Evolutionary conservation across 306 rosid species (phyloP).

Genomic region (Ceratonia siliqua): DNA sequence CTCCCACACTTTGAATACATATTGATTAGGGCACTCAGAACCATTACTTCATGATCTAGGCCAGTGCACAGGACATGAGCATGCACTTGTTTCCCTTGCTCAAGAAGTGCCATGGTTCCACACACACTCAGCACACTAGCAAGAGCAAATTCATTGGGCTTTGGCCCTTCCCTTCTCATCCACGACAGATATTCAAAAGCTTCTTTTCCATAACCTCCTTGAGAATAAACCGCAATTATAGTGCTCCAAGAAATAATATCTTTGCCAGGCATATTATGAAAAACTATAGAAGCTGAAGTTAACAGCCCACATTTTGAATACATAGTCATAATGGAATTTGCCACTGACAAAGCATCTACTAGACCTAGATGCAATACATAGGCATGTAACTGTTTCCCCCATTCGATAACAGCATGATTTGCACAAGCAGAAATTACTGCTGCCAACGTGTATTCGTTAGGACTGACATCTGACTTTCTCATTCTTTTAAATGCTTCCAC

Average conservation of each 20-base stretch:
- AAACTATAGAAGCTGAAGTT: constrained; percentile 55
- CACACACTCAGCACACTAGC: constrained; percentile 74
- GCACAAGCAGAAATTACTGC: constrained; percentile 70
- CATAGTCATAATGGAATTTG: constrained; percentile 67
- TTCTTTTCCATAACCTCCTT: constrained; percentile 67
- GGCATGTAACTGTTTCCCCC: constrained; percentile 72
- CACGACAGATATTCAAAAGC: constrained; percentile 65
- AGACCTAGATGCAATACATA: constrained; percentile 57
- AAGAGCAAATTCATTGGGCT: constrained; percentile 75
- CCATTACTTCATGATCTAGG: constrained; percentile 54
- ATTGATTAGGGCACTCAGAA: constrained; percentile 69
- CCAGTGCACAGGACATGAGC: constrained; percentile 63
- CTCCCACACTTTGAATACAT: constrained; percentile 81
- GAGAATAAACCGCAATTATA: constrained; percentile 73
- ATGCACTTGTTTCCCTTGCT: constrained; percentile 80
- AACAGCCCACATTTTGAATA: constrained; percentile 71
- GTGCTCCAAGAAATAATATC: constrained; percentile 91
- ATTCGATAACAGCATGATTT: constrained; percentile 53
- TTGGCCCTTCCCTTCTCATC: constrained; percentile 76
- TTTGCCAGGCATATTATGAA: constrained; percentile 53
- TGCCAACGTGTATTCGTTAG: constrained; percentile 77
- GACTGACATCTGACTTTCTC: constrained; percentile 57
- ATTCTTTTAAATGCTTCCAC: constrained; percentile 62
- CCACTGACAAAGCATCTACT: constrained; percentile 57
- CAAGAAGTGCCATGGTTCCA: constrained; percentile 79